Percentiles rank a stretch among this genome's conserved stretches.
Evolutionary conservation across 2,329 filamentous ascomycete species (phyloP).

Genomic region (Orbilia quercus): DNA sequence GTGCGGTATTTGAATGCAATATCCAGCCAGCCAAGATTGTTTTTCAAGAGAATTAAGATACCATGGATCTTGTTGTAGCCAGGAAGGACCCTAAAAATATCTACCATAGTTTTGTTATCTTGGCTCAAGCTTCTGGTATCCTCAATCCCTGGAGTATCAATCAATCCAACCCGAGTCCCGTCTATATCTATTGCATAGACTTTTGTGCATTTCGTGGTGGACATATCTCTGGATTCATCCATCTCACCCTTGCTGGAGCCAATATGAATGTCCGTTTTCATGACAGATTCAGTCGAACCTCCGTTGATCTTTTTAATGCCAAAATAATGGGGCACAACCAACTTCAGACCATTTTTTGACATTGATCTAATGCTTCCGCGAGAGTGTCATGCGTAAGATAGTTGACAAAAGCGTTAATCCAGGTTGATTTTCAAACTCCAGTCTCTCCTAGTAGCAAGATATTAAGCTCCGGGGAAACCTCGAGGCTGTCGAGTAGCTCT

Average conservation of each 20-base stretch:
- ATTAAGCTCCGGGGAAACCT: constrained; percentile 62
- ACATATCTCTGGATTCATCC: constrained; percentile 62
- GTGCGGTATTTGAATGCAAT: constrained; percentile 64
- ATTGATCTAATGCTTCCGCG: constrained; percentile 62
- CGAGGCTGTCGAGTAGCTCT: constrained; percentile 58
- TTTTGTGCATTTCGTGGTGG: constrained; percentile 63
- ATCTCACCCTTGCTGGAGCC: constrained; percentile 58
- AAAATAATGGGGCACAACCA: constrained; percentile 64
- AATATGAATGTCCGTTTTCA: not conserved
- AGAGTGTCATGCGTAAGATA: constrained; percentile 64
- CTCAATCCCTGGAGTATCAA: constrained; percentile 65
- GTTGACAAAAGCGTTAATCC: constrained; percentile 67
- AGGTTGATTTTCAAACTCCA: constrained; percentile 67
- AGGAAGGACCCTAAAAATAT: constrained; percentile 63
- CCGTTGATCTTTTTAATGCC: constrained; percentile 59
- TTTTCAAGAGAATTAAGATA: constrained; percentile 65
- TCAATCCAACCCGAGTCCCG: constrained; percentile 61
- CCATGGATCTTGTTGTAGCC: constrained; percentile 63
- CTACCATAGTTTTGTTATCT: constrained; percentile 64
- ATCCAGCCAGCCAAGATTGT: constrained; percentile 63
- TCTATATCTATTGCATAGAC: constrained; percentile 62
- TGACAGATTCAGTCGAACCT: not conserved
- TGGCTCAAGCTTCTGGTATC: constrained; percentile 63
- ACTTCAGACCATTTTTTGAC: constrained; percentile 60
- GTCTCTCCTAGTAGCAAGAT: constrained; percentile 67